Evolutionary conservation across 2,329 filamentous ascomycete species (phyloP).

Genomic region (Fusarium metavorans): DNA sequence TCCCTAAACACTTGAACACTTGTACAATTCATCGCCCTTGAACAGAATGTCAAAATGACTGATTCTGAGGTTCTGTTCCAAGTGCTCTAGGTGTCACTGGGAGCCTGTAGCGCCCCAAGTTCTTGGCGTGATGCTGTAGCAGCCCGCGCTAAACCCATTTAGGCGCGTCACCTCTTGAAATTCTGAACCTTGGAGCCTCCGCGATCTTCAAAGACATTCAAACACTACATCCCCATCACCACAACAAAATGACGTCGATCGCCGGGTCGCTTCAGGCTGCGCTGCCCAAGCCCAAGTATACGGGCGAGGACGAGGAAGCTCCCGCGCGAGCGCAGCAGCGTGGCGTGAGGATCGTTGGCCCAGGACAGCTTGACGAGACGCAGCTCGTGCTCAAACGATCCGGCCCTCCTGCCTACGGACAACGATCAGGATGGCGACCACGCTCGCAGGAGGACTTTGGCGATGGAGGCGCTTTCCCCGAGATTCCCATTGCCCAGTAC

Average conservation of each 20-base stretch:
- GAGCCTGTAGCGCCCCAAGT: not conserved
- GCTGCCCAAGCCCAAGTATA: constrained; percentile 91
- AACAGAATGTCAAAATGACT: not conserved
- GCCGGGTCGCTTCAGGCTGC: constrained; percentile 80
- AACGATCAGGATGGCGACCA: constrained; percentile 90
- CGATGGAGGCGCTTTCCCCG: constrained; percentile 95
- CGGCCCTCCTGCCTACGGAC: constrained; percentile 89
- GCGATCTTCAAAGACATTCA: constrained; percentile 32
- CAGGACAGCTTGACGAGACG: constrained; percentile 83
- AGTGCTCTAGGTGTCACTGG: not conserved
- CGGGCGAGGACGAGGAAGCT: constrained; percentile 87
- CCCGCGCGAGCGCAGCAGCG: constrained; percentile 78
- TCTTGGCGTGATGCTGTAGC: constrained; percentile 12
- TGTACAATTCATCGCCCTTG: not conserved
- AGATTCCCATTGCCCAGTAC: constrained; percentile 94
- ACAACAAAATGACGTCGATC: constrained; percentile 70
- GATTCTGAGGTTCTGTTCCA: not conserved
- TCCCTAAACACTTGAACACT: not conserved
- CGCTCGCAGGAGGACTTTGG: constrained; percentile 91
- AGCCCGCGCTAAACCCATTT: constrained; percentile 46
- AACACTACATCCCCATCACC: constrained; percentile 38
- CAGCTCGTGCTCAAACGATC: constrained; percentile 86
- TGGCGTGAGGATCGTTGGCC: constrained; percentile 85
- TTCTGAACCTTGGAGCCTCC: constrained; percentile 43
- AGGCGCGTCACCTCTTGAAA: constrained; percentile 48